These are phyloP conservation scores for Podospora comata DNA, from an alignment of 495 filamentous ascomycete species.

Conservation along the genomic window DNA sequence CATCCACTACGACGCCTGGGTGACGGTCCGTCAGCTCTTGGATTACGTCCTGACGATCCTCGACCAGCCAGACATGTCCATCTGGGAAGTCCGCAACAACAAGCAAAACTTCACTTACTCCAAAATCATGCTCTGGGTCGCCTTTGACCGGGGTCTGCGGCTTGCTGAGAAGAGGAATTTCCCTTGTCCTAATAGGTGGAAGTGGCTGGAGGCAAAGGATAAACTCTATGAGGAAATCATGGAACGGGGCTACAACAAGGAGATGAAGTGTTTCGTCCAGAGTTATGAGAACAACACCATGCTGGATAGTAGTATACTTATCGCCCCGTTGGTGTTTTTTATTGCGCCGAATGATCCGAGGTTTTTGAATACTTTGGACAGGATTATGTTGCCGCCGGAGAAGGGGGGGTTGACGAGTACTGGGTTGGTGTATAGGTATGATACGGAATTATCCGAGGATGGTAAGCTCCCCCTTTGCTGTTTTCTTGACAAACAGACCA, in stretches of 20 bases:
- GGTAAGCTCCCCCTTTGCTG: conserved; percentile 38
- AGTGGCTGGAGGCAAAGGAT: conserved; percentile 62
- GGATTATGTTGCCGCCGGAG: conserved; percentile 62
- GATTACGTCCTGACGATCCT: conserved; percentile 55
- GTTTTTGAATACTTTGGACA: conserved; percentile 65
- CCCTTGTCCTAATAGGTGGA: conserved; percentile 61
- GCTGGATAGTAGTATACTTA: conserved; percentile 66
- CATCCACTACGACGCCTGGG: conserved; percentile 67
- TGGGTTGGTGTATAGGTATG: conserved; percentile 68
- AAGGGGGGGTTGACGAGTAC: conserved; percentile 70
- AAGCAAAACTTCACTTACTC: conserved; percentile 72
- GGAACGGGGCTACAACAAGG: conserved; percentile 62
- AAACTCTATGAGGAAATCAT: conserved; percentile 69
- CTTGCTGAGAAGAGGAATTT: conserved; percentile 66
- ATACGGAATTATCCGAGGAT: conserved; percentile 61
- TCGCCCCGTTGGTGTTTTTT: conserved; percentile 73
- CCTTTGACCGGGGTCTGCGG: conserved; percentile 66
- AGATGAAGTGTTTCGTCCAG: conserved; percentile 64
- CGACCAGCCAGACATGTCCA: conserved; percentile 66
- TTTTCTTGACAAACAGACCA: neutral
- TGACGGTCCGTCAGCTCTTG: conserved; percentile 30
- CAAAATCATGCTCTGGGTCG: conserved; percentile 75
- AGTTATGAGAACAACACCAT: conserved; percentile 66
- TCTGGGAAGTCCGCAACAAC: conserved; percentile 71
- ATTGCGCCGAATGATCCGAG: conserved; percentile 69